Evolutionary conservation across 768 basidiomycete species (phyloP), one percentile per base, ranked within the genome.

Genomic region (Gymnopilus dilepis): DNA sequence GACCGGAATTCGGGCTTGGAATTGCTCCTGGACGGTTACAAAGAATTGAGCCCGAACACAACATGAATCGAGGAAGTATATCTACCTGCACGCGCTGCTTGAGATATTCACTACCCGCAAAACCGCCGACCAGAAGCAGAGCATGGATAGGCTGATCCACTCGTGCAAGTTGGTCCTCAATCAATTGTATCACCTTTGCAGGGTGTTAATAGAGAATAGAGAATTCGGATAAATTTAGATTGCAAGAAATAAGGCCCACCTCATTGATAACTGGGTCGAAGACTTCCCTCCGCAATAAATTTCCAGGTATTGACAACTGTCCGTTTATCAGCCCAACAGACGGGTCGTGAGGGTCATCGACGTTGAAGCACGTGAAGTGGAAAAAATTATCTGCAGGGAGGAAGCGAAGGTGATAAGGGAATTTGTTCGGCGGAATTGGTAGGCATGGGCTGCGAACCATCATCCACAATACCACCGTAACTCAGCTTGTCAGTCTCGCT

Each of bases 321-420:
- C 94, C 94, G 67, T 95, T 90, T 61, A 90, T 78, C 56, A 95
- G 77, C 0, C 94, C 94, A 22, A 94, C 91, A 24, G 83, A 79
- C 0, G 89, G 83, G 72, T 95, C 94, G 68, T 93, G 84, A 7
- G 89, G 86, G 70, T 94, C 92, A 65, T 92, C 88, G 15, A 89
- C 86, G 65, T 95, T 95, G 81, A 95, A 95, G 73, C 92, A 94
- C 31, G 88, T 94, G 74, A 95, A 95, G 71, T 92, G 87, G 77
- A 95, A 95, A 80, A 88, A 89, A 58, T 85, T 88, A 28, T 88
- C 93, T 94, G 66, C 15, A 62, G 63, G 67, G 51, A 17, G 30
- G 47, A 42, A 42, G 30, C 67, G 26, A 63, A 21, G 33, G 30
- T 28, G 6, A 45, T 54, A 34, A 42, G 41, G 13, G 13, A 59